phyloP scores from a whole-genome alignment of 2,329 filamentous ascomycete species.

The Arthrinium phaeospermum region DNA sequence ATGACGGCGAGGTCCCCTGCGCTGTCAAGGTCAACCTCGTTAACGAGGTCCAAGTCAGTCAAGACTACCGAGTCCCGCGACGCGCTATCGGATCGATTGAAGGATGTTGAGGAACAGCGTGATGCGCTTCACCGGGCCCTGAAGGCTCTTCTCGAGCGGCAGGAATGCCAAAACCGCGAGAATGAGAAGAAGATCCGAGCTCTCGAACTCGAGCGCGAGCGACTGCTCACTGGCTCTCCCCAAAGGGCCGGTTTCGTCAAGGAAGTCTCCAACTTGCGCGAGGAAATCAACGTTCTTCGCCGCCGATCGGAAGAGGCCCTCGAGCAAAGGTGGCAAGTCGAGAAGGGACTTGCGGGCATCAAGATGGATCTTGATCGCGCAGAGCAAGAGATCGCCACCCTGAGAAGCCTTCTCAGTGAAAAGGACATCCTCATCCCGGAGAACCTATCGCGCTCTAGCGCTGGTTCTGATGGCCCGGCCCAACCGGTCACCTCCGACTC shows the following conservation, averaged over 20 bases:
- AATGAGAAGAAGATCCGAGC: conserved; percentile 80
- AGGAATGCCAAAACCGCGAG: conserved; percentile 83
- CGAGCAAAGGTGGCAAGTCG: conserved; percentile 94
- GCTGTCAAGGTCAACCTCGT: conserved; percentile 37
- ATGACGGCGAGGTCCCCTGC: conserved; percentile 40
- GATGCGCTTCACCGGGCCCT: conserved; percentile 90
- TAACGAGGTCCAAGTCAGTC: conserved; percentile 67
- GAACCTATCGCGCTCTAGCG: conserved; percentile 54
- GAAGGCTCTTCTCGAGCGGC: conserved; percentile 82
- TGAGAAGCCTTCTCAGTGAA: conserved; percentile 78
- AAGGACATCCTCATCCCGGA: conserved; percentile 80
- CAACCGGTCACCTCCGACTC: conserved; percentile 70
- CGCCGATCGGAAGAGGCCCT: conserved; percentile 91
- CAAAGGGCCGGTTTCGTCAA: conserved; percentile 80
- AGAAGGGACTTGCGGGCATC: conserved; percentile 84
- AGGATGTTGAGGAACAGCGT: conserved; percentile 91
- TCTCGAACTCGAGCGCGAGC: conserved; percentile 79
- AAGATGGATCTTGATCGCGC: conserved; percentile 98
- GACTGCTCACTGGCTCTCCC: conserved; percentile 71
- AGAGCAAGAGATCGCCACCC: conserved; percentile 87
- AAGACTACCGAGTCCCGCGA: conserved; percentile 69
- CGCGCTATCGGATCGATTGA: conserved; percentile 77
- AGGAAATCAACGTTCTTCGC: conserved; percentile 84
- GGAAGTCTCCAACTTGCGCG: conserved; percentile 79
- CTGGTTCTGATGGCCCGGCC: conserved; percentile 45